Base-by-base conservation (phyloP, 1,284 basidiomycete genomes). In the Cronartium ribicola region DNA sequence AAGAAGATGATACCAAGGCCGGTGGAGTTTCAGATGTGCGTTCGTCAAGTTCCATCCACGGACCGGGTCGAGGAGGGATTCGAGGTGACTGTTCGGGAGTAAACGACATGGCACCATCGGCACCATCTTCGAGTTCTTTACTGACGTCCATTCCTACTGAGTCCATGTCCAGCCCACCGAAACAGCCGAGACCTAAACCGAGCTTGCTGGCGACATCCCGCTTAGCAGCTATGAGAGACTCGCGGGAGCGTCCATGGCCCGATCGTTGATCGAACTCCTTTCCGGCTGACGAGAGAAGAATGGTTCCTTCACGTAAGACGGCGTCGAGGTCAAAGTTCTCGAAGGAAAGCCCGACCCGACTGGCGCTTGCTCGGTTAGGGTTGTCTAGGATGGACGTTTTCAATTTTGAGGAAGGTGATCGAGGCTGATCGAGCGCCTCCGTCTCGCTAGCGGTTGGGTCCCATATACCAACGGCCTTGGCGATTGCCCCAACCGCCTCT, bases 401-500 rank as follows among this genome's bases (percentile, higher is more conserved):
- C 48, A 51, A 36, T 61, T 6, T 69, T 64, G 60, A 22, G 43
- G 59, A 17, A 5, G 62, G 55, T 5, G 46, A 59, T 41, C 60
- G 46, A 41, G 51, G 60, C 11, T 10, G 7, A 57, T 46, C 11
- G 29, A 20, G 20, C 46, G 62, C 62, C 48, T 67, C 64, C 1
- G 77, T 66, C 11, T 77, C 62, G 17, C 76, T 76, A 17, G 66
- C 80, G 66, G 84, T 77, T 65, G 91, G 90, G 77, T 85, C 84
- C 93, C 93, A 95, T 17, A 91, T 83, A 1, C 92, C 92, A 5
- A 91, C 88, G 17, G 91, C 86, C 11, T 88, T 85, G 79, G 90
- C 93, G 77, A 95, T 92, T 77, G 91, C 89, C 0, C 90, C 92
- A 66, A 95, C 85, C 1, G 93, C 91, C 68, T 87, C 86, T 0